Percentiles rank a stretch among this genome's conserved stretches.
Evolutionary conservation across 495 filamentous ascomycete genomes (phyloP).

Genomic region (Penicillium lagena): DNA sequence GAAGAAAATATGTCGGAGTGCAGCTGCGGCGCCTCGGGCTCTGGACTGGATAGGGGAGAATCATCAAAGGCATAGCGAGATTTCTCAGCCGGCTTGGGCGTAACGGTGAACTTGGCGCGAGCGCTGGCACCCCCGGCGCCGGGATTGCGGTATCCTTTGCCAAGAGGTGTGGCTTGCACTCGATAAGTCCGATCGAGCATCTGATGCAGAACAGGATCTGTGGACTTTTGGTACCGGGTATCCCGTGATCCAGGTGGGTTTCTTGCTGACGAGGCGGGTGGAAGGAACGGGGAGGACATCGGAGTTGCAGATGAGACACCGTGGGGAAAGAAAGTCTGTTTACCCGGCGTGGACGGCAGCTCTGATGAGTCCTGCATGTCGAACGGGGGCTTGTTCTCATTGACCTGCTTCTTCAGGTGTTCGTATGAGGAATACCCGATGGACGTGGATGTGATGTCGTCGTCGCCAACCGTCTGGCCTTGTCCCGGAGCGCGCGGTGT

Average conservation of each 20-base stretch:
- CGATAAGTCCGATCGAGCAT: constrained; percentile 91
- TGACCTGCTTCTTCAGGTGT: constrained; percentile 21
- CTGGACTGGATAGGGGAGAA: constrained; percentile 70
- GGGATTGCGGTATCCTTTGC: constrained; percentile 25
- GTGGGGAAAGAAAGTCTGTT: constrained; percentile 17
- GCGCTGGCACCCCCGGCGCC: constrained; percentile 13
- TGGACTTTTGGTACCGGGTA: constrained; percentile 27
- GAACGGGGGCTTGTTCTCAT: constrained; percentile 20
- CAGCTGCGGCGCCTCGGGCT: constrained; percentile 72
- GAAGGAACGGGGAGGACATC: constrained; percentile 46
- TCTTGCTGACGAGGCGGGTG: constrained; percentile 34
- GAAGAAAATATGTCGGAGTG: constrained; percentile 83
- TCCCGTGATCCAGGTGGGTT: constrained; percentile 27
- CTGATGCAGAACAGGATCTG: constrained; percentile 76
- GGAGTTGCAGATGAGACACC: constrained; percentile 24
- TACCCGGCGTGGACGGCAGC: constrained; percentile 38
- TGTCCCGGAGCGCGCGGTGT: constrained; percentile 46
- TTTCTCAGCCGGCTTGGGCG: constrained; percentile 22
- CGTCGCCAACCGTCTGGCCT: constrained; percentile 35
- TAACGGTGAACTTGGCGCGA: constrained; percentile 30
- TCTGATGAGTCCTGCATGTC: constrained; percentile 36
- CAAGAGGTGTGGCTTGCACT: constrained; percentile 83
- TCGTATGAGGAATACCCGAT: constrained; percentile 44
- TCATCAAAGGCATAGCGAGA: constrained; percentile 30
- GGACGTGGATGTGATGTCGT: constrained; percentile 54